Evolutionary conservation across 495 filamentous ascomycete genomes (phyloP), one percentile per base, ranked within the genome.

Genomic region (Aspergillus saccharolyticus): DNA sequence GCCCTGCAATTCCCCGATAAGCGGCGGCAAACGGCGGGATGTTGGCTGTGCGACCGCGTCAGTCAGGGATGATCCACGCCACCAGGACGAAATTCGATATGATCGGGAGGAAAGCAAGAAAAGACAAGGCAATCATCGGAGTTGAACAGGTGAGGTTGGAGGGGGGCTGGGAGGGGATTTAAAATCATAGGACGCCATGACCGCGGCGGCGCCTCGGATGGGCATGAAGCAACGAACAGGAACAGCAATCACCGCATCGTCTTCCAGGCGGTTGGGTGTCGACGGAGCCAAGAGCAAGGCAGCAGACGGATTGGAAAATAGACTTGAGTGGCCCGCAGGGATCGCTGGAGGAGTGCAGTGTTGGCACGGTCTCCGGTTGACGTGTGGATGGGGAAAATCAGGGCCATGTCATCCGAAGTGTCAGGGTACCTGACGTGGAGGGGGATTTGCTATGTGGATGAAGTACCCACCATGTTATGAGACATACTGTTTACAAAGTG

Each of bases 341-440:
- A 70, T 66, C 60, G 55, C 66, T 66, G 66, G 66, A 9, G 47
- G 65, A 62, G 56, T 53, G 58, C 46, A 55, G 63, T 61, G 70
- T 61, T 68, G 66, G 65, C 61, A 51, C 57, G 39, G 53, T 47
- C 51, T 44, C 55, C 5, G 48, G 45, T 39, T 39, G 33, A 39
- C 33, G 33, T 5, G 10, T 39, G 33, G 12, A 39, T 39, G 33
- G 33, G 14, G 33, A 39, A 12, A 17, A 25, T 19, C 21, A 20
- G 46, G 42, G 25, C 6, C 15, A 51, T 46, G 47, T 45, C 19
- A 39, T 15, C 33, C 5, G 33, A n/a, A 15, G 33, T 10, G 33
- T 39, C 33, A 39, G 33, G 5, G 53, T 55, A 48, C 53, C 44
- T 49, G 53, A 55, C 39, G 44, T 48, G 44, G 44, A 46, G 53